Base-by-base conservation (phyloP, 345 rosid species). In the Mallotus nudiflorus region DNA sequence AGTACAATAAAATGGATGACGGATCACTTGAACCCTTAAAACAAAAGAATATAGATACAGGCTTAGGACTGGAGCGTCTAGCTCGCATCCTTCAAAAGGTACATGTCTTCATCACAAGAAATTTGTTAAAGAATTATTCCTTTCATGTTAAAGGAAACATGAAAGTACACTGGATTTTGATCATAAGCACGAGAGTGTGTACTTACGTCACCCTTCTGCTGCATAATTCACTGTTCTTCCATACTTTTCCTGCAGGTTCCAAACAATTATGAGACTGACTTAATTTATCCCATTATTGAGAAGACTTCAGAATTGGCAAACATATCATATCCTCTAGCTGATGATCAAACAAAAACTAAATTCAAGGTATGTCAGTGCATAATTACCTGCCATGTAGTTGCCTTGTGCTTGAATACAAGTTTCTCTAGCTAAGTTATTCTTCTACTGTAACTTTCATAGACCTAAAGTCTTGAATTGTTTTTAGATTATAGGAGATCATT, bases 201-300 rank as follows among this genome's bases (percentile, higher is more conserved):
- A 29, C 55, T 31, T 39, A 39, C 24, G 6, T 68, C 54, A 31
- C 50, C 29, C 45, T 50, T 46, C 20, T 60, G 74, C 67, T 25
- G 62, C 71, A 58, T 12, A 60, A 59, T 60, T 50, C 55, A 42
- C 68, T 46, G 19, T 22, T 48, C 37, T 65, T 45, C 37, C 56
- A 51, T 64, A 29, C 61, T 63, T 68, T 57, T 37, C 67, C 57
- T 80, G 59, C 86, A 87, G 96, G 97, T 90, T 81, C 96, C 97
- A 66, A 94, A 87, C 88, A 94, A 88, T 80, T 94, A 88, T 68
- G 98, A 94, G 86, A 94, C 97, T 29, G 98, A 88, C 84, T 78
- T 94, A 90, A 94, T 94, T 73, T 94, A 76, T 77, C 98, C 98
- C 25, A 91, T 91, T 62, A 82, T 94, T 46, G 85, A 77, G 20